phyloP scores from a whole-genome alignment of 139 green algal genomes.

The Penium margaritaceum region DNA sequence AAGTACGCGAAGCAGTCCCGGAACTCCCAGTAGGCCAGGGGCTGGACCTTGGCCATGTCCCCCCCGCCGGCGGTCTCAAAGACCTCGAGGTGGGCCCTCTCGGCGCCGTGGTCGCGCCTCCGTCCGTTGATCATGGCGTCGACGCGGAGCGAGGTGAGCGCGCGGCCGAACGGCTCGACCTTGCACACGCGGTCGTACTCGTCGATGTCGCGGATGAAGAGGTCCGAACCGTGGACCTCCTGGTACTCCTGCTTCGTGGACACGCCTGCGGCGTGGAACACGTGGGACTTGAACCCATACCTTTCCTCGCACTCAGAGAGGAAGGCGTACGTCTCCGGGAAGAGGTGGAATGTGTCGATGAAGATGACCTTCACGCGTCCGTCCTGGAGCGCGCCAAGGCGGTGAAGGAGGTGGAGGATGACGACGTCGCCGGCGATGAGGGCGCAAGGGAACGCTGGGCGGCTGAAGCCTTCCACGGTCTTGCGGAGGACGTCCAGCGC shows the following conservation, averaged over 20 bases:
- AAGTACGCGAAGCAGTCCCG: conserved; percentile 53
- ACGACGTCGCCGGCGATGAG: conserved; percentile 59
- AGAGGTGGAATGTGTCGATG: conserved; percentile 59
- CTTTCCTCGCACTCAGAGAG: conserved; percentile 11
- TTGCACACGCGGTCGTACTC: conserved; percentile 62
- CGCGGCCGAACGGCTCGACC: conserved; percentile 59
- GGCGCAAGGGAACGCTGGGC: conserved; percentile 53
- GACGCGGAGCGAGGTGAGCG: conserved; percentile 37
- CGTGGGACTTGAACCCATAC: conserved; percentile 57
- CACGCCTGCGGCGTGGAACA: conserved; percentile 50
- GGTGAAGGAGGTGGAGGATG: conserved; percentile 53
- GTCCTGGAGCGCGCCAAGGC: conserved; percentile 45
- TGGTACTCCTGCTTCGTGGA: conserved; percentile 46
- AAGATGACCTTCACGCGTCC: conserved; percentile 49
- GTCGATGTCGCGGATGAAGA: conserved; percentile 55
- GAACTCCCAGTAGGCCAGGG: conserved; percentile 59
- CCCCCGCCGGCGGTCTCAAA: conserved; percentile 17
- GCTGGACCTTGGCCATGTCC: conserved; percentile 50
- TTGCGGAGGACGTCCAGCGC: conserved; percentile 44
- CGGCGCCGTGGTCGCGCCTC: conserved; percentile 52
- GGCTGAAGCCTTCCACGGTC: conserved; percentile 46
- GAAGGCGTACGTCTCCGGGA: background rate
- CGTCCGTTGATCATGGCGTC: conserved; percentile 62
- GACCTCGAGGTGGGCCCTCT: conserved; percentile 49
- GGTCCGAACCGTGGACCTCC: conserved; percentile 45